Evolutionary conservation across 306 rosid genomes (phyloP).

Genomic region (Vicia villosa): DNA sequence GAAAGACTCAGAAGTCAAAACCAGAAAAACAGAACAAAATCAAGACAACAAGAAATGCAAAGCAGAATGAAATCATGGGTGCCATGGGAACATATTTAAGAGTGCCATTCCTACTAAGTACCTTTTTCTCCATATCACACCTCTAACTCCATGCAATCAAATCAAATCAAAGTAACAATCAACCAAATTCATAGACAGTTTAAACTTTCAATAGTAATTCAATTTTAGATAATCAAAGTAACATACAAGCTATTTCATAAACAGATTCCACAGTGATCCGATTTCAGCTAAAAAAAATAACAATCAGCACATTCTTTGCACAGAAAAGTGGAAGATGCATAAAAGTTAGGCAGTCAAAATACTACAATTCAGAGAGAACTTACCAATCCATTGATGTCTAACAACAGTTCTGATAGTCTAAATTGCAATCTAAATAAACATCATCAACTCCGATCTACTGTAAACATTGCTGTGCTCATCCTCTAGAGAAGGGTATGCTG

Average conservation of each 20-base stretch:
- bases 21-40: not conserved
- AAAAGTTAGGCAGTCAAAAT: not conserved
- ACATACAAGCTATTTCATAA: not conserved
- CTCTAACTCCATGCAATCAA: not conserved
- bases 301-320: not conserved
- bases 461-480: constrained; percentile 45
- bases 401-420: not conserved
- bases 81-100: not conserved
- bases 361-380: not conserved
- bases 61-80: not conserved
- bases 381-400: not conserved
- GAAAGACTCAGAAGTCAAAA: not conserved
- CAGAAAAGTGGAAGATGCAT: not conserved
- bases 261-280: not conserved
- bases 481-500: constrained; percentile 44
- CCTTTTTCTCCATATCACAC: not conserved
- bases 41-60: not conserved
- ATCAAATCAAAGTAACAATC: not conserved
- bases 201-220: not conserved
- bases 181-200: not conserved
- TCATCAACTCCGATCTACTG: constrained; percentile 43
- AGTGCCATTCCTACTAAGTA: not conserved
- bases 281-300: not conserved
- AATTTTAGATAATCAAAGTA: not conserved
- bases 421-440: constrained; percentile 36